phyloP scores from a whole-genome alignment of 2,329 filamentous ascomycete species.

The Pestalotiopsis sp. region DNA sequence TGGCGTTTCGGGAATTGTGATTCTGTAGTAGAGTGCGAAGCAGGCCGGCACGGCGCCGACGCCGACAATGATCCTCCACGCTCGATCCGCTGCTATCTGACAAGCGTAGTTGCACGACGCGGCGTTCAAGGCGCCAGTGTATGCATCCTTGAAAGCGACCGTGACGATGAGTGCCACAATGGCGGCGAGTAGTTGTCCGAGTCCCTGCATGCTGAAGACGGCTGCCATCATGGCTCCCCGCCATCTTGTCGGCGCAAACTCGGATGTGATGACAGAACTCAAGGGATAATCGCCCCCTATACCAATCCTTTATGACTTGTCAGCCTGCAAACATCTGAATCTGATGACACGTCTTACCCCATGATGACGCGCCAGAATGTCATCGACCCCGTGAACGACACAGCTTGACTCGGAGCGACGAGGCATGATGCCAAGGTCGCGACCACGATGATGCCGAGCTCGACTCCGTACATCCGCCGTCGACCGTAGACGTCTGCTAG shows the following conservation, averaged over 20 bases:
- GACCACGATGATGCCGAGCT: slow-evolving; percentile 72
- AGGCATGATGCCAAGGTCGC: slow-evolving; percentile 70
- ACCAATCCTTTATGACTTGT: slow-evolving; percentile 57
- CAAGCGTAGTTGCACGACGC: slow-evolving; percentile 63
- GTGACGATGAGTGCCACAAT: slow-evolving; percentile 72
- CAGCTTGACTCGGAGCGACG: slow-evolving; percentile 57
- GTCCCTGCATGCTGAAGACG: slow-evolving; percentile 84
- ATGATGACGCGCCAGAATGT: slow-evolving; percentile 75
- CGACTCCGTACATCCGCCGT: slow-evolving; percentile 81
- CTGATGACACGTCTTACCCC: slow-evolving; percentile 39
- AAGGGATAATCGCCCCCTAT: slow-evolving; percentile 85
- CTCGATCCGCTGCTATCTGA: slow-evolving; percentile 72
- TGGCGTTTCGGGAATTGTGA: slow-evolving; percentile 84
- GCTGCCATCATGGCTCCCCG: slow-evolving; percentile 82
- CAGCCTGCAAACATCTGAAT: slow-evolving; percentile 4
- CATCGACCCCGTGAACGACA: slow-evolving; percentile 55
- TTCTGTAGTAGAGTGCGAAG: slow-evolving; percentile 81
- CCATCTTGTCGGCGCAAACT: slow-evolving; percentile 83
- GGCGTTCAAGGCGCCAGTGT: slow-evolving; percentile 42
- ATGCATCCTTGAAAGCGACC: slow-evolving; percentile 60
- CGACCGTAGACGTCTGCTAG: slow-evolving; percentile 77
- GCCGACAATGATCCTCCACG: slow-evolving; percentile 81
- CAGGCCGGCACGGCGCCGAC: slow-evolving; percentile 78
- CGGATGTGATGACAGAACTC: slow-evolving; percentile 78
- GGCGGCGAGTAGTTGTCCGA: slow-evolving; percentile 76